Evolutionary conservation across 805 yeast species (phyloP), one percentile per base, ranked within the genome.

Genomic region (Maudiozyma pseudohumilis): DNA sequence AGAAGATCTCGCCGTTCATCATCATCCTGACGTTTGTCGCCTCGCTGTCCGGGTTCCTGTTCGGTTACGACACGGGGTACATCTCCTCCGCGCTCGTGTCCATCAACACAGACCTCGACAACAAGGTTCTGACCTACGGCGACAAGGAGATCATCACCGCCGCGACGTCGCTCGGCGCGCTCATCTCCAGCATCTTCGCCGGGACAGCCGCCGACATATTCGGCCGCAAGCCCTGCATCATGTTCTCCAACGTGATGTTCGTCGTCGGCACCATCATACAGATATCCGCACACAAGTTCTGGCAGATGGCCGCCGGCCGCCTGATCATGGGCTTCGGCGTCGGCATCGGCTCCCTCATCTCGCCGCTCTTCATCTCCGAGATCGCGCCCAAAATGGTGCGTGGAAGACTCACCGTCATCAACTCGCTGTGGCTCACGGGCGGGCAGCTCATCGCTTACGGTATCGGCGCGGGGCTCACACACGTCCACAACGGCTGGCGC

Each of bases 41-140:
- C 0, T 87, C 96, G 6, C 80, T 89, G 44, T 87, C 96, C 0
- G 97, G 97, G 1, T 86, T 88, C 62, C 76, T 89, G 86, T 89
- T 89, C 62, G 98, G 98, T 48, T 89, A 89, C 55, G 98, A 89
- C 60, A 89, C 97, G 1, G 97, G 97, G 48, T 89, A 89, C 61
- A 88, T 89, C 29, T 89, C 97, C 3, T 79, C 94, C 15, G 96
- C 96, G 0, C 68, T 89, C 50, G 95, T 88, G 16, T 76, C 87
- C 26, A 77, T 89, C 34, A 87, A 88, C 10, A 73, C 76, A 5
- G 95, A 84, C 55, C 70, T 89, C 44, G 74, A 75, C 46, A 63
- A 69, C 31, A 68, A 69, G 40, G 50, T 57, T 0, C 67, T 88
- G 38, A 66, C 87, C 0, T 72, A 75, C 40, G 94, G 95, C 33